phyloP scores from a whole-genome alignment of 306 rosid species.

The Cucumis sativus region Cucumber_9930_V3 NC_026655.2:30753001-30753500 shows the following conservation, averaged over 20 bases:
- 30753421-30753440: slow-evolving; percentile 62
- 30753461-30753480: slow-evolving; percentile 86
- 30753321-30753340: slow-evolving; percentile 98
- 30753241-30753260: slow-evolving; percentile 76
- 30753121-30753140: slow-evolving; percentile 42
- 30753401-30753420: slow-evolving; percentile 60
- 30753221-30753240: slow-evolving; percentile 73
- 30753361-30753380: slow-evolving; percentile 81
- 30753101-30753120: slow-evolving; percentile 60
- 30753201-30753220: slow-evolving; percentile 63
- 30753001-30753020: slow-evolving; percentile 66
- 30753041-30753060: slow-evolving; percentile 28
- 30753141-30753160: slow-evolving; percentile 27
- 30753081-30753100: slow-evolving; percentile 55
- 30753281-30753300: slow-evolving; percentile 46
- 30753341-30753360: slow-evolving; percentile 66
- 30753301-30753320: slow-evolving; percentile 85
- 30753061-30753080: slow-evolving; percentile 42
- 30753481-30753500: slow-evolving; percentile 81
- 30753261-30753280: slow-evolving; percentile 37
- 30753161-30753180: slow-evolving; percentile 51
- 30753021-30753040: slow-evolving; percentile 26
- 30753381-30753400: slow-evolving; percentile 92
- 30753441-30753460: slow-evolving; percentile 61
- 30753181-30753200: slow-evolving; percentile 76